Base-by-base conservation (phyloP, 108 stramenopile genomes). In the Mayamaea pseudoterrestris region DNA sequence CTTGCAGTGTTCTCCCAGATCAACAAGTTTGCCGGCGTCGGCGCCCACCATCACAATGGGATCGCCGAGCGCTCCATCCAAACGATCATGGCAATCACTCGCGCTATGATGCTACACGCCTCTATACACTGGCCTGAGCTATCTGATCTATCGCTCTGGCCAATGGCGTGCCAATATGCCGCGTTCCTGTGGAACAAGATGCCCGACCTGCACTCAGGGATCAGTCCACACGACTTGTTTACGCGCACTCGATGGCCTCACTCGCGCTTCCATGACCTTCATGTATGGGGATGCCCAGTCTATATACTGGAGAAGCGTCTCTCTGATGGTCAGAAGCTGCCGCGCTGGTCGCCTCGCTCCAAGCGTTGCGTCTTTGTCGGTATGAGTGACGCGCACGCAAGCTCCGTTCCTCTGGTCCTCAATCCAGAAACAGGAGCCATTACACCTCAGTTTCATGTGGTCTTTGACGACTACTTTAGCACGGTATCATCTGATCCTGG, bases 31-130 rank as follows among this genome's bases (percentile, higher is more conserved):
- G 55, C 54, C 5, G 51, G 27, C 2, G n/a, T 21, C 21, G 64
- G 71, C 4, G 65, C 71, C 0, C 68, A 66, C 30, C 66, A 61
- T 27, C 55, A 61, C 36, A 72, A 66, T 45, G 71, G 47, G 1
- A 11, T 37, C 1, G 66, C 71, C 9, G 71, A 73, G 29, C 35
- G 71, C 1, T 16, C 51, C 29, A 64, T 73, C 0, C 58, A 51
- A 25, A 64, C 62, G 0, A 44, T 67, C 1, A 58, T 31, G 25
- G 26, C 36, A 8, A 48, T 57, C 13, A 50, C 61, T n/a, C 61
- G 71, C 3, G 53, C 61, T 1, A 54, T 68, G 58, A 53, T 73
- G 61, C 45, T 73, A 0, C 71, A 73, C 25, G 29, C 49, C 18
- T 48, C 57, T 0, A 30, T 73, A 0, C 63, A 60, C 26, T 73